phyloP scores from a whole-genome alignment of 176 grass and related monocot genomes.

The Oryza glumipatula region DNA sequence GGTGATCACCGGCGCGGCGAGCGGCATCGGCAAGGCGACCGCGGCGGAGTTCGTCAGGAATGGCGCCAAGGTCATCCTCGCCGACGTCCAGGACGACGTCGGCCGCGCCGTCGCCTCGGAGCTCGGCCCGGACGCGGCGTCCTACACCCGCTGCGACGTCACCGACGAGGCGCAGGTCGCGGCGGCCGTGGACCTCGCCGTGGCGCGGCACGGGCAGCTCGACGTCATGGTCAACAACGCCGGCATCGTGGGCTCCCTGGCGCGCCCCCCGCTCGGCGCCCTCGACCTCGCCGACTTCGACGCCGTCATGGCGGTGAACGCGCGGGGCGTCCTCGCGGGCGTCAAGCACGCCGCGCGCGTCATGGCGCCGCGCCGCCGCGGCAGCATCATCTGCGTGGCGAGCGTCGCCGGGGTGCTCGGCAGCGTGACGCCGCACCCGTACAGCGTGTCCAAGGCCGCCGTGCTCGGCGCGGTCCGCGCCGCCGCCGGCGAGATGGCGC shows the following conservation, averaged over 20 bases:
- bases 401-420: conserved; percentile 47
- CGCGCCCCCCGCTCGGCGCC: neutral
- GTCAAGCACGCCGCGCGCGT: conserved; percentile 79
- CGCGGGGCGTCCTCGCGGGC: conserved; percentile 47
- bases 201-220: conserved; percentile 21
- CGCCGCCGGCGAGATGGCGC: conserved; percentile 5
- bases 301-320: conserved; percentile 54
- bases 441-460: conserved; percentile 36
- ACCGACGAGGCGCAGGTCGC: conserved; percentile 48
- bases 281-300: conserved; percentile 69
- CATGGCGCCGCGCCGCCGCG: conserved; percentile 45
- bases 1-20: conserved; percentile 44
- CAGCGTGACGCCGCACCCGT: neutral
- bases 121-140: conserved; percentile 9
- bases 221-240: conserved; percentile 57
- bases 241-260: neutral
- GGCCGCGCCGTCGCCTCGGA: conserved; percentile 38
- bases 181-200: conserved; percentile 32
- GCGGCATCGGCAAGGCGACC: conserved; percentile 52
- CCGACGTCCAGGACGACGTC: conserved; percentile 57
- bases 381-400: conserved; percentile 69
- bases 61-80: conserved; percentile 46
- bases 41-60: conserved; percentile 32
- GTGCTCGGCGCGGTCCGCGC: neutral
- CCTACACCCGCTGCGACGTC: conserved; percentile 45